phyloP scores from a whole-genome alignment of 1,284 basidiomycete species.

The Cystobasidium slooffiae region DNA sequence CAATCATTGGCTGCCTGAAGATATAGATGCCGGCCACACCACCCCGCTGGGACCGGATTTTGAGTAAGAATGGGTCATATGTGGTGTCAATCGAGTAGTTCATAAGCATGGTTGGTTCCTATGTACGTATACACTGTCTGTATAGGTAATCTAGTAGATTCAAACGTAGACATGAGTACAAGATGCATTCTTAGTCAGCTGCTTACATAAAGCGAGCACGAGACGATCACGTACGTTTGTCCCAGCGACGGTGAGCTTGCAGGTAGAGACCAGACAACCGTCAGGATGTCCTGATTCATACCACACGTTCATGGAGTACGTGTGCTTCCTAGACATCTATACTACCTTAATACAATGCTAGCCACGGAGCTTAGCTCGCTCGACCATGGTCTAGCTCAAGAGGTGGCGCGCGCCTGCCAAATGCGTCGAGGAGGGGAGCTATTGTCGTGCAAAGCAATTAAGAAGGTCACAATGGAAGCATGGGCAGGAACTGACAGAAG shows the following conservation, averaged over 20 bases:
- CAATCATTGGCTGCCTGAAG: slow-evolving; percentile 33
- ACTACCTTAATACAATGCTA: background rate
- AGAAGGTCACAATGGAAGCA: too few species aligned
- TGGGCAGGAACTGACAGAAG: too few species aligned
- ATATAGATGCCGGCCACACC: background rate
- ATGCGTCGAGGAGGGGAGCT: background rate
- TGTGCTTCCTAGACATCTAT: background rate
- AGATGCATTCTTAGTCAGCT: too few species aligned
- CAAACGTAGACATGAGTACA: too few species aligned
- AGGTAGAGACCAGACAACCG: too few species aligned
- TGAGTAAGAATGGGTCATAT: background rate
- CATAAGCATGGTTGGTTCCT: background rate
- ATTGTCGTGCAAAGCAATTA: too few species aligned
- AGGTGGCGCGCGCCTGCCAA: slow-evolving; percentile 8
- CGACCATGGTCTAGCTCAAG: background rate
- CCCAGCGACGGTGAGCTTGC: too few species aligned
- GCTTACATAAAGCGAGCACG: too few species aligned
- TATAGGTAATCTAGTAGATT: background rate
- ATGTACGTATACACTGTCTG: background rate
- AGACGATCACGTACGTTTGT: too few species aligned
- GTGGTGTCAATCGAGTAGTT: background rate
- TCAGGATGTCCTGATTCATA: too few species aligned
- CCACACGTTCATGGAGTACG: too few species aligned
- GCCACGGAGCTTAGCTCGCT: background rate
- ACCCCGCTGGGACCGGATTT: slow-evolving; percentile 9